Evolutionary conservation across 306 rosid species (phyloP), one percentile per base, ranked within the genome.

Genomic region (Corylus americana): DNA sequence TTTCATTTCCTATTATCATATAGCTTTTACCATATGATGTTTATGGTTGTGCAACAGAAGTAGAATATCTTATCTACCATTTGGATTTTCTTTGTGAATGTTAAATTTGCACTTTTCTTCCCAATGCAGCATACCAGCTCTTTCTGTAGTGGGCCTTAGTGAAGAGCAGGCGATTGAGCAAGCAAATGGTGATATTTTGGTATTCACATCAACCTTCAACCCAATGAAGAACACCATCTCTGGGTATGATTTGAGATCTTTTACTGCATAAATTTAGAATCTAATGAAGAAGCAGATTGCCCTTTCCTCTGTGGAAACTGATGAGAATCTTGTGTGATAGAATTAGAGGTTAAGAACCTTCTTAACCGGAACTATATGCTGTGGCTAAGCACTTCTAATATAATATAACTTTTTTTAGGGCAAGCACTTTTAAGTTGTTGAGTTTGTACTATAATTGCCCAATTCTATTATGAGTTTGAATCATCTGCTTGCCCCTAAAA

Each of bases 151-250:
- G 81, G 98, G 98, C 74, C 95, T 89, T 59, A 95, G 92, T 78
- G 98, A 95, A 91, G 98, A 95, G 80, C 80, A 90, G 79, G 98
- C 98, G 85, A 70, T 92, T 54, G 96, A 90, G 86, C 83, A 90
- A 80, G 84, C 87, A 76, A 85, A 86, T 4, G 96, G 98, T 61
- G 98, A 95, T 87, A 22, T 91, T 78, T 84, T 86, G 79, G 86
- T 95, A 58, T 95, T 86, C 87, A 90, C 98, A 8, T 95, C 99
- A 49, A 80, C 89, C 63, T 95, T 95, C 88, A 95, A 92, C 79
- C 99, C 98, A 29, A 89, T 95, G 99, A 95, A 90, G 93, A 95
- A 95, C 76, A 91, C 96, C 13, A 88, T 95, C 82, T 95, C 98
- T 57, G 99, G 99, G 99, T 95, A 91, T 48, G 51, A 39, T 79